Evolutionary conservation across 345 rosid genomes (phyloP).

Genomic region (Eucalyptus polyanthemos): DNA sequence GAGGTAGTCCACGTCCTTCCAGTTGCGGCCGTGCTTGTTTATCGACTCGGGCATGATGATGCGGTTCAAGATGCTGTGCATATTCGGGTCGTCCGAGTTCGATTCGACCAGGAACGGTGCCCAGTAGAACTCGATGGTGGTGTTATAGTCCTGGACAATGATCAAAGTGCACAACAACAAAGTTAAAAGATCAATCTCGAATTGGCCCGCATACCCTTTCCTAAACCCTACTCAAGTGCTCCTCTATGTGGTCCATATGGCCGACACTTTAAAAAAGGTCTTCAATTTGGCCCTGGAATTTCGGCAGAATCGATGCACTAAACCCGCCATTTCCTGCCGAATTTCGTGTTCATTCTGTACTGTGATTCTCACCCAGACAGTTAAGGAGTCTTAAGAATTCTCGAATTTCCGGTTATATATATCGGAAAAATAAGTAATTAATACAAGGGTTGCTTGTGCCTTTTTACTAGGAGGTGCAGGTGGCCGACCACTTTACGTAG

Average conservation of each 20-base stretch:
- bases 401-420: background rate
- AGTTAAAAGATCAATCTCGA: background rate
- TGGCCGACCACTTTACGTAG: background rate
- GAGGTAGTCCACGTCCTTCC: slow-evolving; percentile 79
- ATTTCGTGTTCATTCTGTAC: background rate
- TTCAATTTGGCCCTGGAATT: background rate
- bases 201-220: background rate
- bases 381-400: background rate
- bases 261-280: background rate
- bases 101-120: slow-evolving; percentile 94
- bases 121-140: slow-evolving; percentile 95
- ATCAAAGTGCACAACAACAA: background rate
- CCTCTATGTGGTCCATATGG: background rate
- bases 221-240: background rate
- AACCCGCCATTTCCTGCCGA: background rate
- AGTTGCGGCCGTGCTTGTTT: slow-evolving; percentile 63
- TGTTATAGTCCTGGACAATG: slow-evolving; percentile 59
- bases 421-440: background rate
- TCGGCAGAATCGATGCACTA: background rate
- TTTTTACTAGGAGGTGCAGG: background rate
- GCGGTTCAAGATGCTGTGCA: slow-evolving; percentile 64
- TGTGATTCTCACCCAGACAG: background rate
- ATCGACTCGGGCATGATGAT: slow-evolving; percentile 86
- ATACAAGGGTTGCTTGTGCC: background rate
- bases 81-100: slow-evolving; percentile 75